Conservation (phyloP, 2,329 filamentous ascomycete genomes). For the Ilyonectria sp. region DNA sequence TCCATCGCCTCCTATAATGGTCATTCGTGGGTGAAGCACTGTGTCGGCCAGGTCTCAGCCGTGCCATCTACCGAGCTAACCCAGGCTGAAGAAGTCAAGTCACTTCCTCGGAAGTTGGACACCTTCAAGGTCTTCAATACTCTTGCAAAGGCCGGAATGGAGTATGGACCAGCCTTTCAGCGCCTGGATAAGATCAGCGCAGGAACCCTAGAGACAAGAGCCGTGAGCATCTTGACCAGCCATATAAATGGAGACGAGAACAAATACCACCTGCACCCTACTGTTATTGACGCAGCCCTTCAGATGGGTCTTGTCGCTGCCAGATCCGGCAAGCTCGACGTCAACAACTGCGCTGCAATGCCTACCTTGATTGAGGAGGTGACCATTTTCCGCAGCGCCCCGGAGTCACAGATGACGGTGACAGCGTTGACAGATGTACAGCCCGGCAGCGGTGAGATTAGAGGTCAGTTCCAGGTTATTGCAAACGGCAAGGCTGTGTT, state of each 20-base stretch:
- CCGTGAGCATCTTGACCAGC: constrained; percentile 32
- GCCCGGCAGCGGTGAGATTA: too few relatives aligned
- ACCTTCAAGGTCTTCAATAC: constrained; percentile 45
- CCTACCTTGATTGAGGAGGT: too few relatives aligned
- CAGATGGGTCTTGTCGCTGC: too few relatives aligned
- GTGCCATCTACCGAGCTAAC: not conserved
- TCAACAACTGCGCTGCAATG: too few relatives aligned
- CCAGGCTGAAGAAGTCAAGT: not conserved
- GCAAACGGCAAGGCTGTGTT: too few relatives aligned
- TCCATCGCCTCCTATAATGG: constrained; percentile 44
- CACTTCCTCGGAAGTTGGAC: constrained; percentile 38
- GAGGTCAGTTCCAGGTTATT: too few relatives aligned
- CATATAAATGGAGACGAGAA: constrained; percentile 38
- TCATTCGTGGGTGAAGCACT: constrained; percentile 46
- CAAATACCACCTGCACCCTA: constrained; percentile 56
- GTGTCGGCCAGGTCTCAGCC: constrained; percentile 17
- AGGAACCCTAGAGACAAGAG: constrained; percentile 28
- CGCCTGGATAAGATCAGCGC: constrained; percentile 40
- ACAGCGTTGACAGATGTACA: too few relatives aligned
- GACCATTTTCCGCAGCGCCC: too few relatives aligned
- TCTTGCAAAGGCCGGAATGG: constrained; percentile 49
- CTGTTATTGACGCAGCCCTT: constrained; percentile 1
- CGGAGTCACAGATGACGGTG: too few relatives aligned
- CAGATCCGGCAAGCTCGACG: too few relatives aligned
- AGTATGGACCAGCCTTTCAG: constrained; percentile 52